These are phyloP conservation scores for Lolium multiflorum DNA, from an alignment of 176 grass and related monocot genomes.

Conservation along the genomic window DNA sequence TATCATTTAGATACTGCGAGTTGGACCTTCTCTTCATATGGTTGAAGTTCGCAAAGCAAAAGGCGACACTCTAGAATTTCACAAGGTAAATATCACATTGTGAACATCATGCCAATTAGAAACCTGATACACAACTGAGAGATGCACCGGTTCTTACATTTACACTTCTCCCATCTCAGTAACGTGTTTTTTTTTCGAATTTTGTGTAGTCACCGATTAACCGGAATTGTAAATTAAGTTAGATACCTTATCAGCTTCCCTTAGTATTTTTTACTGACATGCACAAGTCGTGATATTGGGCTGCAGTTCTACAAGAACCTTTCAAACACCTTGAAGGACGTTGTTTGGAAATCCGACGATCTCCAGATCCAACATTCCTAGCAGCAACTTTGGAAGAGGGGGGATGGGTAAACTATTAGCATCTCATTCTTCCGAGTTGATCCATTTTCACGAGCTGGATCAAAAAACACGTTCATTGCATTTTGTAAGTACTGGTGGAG, in stretches of 20 bases:
- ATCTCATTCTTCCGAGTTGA: conserved; percentile 34
- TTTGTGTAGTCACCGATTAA: neutral
- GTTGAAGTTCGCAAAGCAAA: conserved; percentile 92
- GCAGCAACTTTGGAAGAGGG: conserved; percentile 2
- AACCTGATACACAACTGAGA: neutral
- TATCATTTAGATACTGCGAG: conserved; percentile 80
- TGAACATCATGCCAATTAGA: neutral
- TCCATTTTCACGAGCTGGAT: conserved; percentile 12
- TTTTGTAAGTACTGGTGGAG: conserved; percentile 21
- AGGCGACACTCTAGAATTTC: conserved; percentile 95
- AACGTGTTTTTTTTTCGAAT: too few relatives aligned
- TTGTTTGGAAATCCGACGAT: conserved; percentile 95
- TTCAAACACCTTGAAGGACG: conserved; percentile 74
- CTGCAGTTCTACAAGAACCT: conserved; percentile 93
- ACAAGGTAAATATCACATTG: conserved; percentile 64
- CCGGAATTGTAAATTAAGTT: neutral
- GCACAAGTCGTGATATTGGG: neutral
- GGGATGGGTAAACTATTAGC: conserved; percentile 45
- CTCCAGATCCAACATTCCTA: conserved; percentile 30
- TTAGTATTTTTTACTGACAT: conserved; percentile 28
- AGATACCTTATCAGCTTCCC: neutral
- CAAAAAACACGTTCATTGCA: neutral
- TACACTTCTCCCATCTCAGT: neutral
- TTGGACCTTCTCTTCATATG: conserved; percentile 94
- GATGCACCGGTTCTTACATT: neutral